Evolutionary conservation across 768 basidiomycete genomes (phyloP), one percentile per base, ranked within the genome.

Genomic region (Lanmaoa pseudosensibilis): DNA sequence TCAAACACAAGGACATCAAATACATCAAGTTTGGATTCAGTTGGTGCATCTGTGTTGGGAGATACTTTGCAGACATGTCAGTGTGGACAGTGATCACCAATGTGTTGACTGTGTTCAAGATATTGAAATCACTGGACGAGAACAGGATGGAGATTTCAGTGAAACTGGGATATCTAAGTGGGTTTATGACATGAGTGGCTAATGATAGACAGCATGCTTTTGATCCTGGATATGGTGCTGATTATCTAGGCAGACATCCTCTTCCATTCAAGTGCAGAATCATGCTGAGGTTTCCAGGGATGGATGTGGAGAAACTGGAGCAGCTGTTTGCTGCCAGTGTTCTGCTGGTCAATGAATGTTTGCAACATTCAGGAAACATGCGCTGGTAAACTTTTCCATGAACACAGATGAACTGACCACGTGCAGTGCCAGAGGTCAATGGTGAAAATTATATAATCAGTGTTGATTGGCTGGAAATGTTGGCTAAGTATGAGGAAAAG

Each of bases 11-110:
- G 16, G 55, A 55, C 13, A 27, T 39, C 4, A 38, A 55, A 37
- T 44, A 53, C 23, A 33, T 65, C 21, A 50, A 38, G 0, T 69
- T 58, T 44, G 68, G 68, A 16, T 70, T 70, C 21, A 69, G 69
- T 38, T 56, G 69, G 16, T 60, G 69, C 3, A 60, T 65, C 33
- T 70, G 68, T 33, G 55, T 56, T 6, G 68, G 69, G 19, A 50
- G 67, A 34, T 49, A 67, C 41, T 58, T 66, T 44, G 63, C 66
- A 2, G 63, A 68, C 38, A 16, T 36, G 4, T 68, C 63, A 1
- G 5, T 62, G 3, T 68, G 66, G 66, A 27, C 50, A 1, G 39
- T 48, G 2, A 62, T 66, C 8, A 51, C 59, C 34, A 50, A 47
- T 1, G 44, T 65, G 5, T 33, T 66, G 21, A 54, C 65, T 0